Conservation (phyloP, 2,329 filamentous ascomycete species). For the Ilyonectria destructans region DNA sequence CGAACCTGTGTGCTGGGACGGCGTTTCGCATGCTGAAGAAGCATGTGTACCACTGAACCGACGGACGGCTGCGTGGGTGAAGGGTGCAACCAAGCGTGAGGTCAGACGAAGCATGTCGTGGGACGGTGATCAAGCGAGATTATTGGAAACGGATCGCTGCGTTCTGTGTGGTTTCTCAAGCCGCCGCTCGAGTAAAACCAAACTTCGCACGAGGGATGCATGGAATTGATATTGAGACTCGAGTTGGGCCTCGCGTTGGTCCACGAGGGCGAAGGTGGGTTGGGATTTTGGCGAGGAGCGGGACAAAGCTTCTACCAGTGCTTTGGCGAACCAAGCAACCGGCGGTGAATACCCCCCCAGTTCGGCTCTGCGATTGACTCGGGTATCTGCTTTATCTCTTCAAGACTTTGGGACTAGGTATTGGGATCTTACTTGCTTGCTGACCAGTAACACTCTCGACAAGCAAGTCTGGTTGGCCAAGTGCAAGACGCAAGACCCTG, state of each 20-base stretch:
- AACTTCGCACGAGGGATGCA: conserved; percentile 10
- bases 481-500: too few species aligned
- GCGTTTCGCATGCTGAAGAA: conserved; percentile 23
- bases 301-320: neutral
- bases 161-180: conserved; percentile 31
- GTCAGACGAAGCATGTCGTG: conserved; percentile 42
- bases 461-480: neutral
- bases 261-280: conserved; percentile 8
- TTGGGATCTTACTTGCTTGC: neutral
- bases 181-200: conserved; percentile 18
- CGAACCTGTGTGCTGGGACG: conserved; percentile 22
- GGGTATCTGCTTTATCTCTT: conserved; percentile 38
- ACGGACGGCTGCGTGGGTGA: conserved; percentile 37
- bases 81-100: conserved; percentile 37
- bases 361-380: conserved; percentile 21
- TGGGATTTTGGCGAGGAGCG: conserved; percentile 20
- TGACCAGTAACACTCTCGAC: neutral
- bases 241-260: conserved; percentile 2
- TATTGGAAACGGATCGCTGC: conserved; percentile 38
- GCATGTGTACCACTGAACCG: conserved; percentile 27
- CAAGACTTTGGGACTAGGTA: conserved; percentile 19
- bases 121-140: conserved; percentile 47
- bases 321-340: neutral
- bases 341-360: neutral
- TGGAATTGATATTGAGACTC: neutral